Conservation (phyloP, 805 yeast species). For the Pichia ethanolica region DNA sequence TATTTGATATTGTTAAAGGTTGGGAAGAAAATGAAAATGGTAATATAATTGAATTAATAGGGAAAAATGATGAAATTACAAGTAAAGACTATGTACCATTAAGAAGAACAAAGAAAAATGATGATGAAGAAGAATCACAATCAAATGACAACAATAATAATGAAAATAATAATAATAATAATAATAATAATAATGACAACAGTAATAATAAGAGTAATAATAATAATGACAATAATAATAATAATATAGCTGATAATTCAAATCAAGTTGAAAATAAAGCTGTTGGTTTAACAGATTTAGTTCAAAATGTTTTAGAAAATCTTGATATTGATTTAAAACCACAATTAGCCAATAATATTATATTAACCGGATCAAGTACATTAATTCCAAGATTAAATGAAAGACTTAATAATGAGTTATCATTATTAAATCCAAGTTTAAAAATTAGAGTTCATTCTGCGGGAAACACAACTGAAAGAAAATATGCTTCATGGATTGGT, state of each 20-base stretch:
- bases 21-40: conserved; percentile 44
- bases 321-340: conserved; percentile 81
- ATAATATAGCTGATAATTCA: conserved; percentile 26
- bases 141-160: background rate
- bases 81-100: conserved; percentile 68
- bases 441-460: conserved; percentile 78
- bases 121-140: conserved; percentile 27
- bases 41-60: conserved; percentile 31
- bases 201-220: background rate
- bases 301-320: conserved; percentile 45
- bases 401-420: conserved; percentile 63
- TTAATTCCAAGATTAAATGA: conserved; percentile 77
- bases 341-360: conserved; percentile 80
- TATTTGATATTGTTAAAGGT: conserved; percentile 22
- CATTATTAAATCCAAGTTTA: conserved; percentile 68
- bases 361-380: conserved; percentile 79
- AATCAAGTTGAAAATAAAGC: conserved; percentile 11
- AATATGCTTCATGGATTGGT: conserved; percentile 84
- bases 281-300: conserved; percentile 48
- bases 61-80: conserved; percentile 22
- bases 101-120: conserved; percentile 45
- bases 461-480: conserved; percentile 72
- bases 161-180: conserved; percentile 1
- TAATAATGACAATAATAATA: background rate
- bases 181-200: background rate